Conservation (phyloP, 1,284 basidiomycete genomes). For the Mycena citricolor region DNA sequence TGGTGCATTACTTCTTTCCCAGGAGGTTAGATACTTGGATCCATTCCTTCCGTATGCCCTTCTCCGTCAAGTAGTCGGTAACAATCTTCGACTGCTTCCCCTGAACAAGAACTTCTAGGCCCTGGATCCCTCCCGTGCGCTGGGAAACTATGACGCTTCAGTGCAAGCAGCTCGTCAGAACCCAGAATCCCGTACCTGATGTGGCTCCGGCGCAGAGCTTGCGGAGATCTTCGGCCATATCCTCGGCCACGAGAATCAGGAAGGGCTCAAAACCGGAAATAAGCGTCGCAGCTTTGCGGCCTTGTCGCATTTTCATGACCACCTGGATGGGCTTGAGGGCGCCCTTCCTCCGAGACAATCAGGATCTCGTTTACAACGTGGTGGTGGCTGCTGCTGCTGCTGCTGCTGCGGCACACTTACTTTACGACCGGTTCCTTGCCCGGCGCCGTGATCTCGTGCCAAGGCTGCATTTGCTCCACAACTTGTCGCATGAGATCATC, state of each 20-base stretch:
- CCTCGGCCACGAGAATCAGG: constrained; percentile 58
- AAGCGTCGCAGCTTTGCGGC: constrained; percentile 74
- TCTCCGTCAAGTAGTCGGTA: constrained; percentile 59
- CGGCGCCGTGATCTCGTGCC: constrained; percentile 60
- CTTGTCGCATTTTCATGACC: constrained; percentile 69
- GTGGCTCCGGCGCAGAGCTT: constrained; percentile 78
- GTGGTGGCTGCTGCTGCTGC: constrained; percentile 1
- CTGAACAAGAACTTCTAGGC: constrained; percentile 76
- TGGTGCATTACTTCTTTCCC: too few species aligned
- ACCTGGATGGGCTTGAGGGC: constrained; percentile 68
- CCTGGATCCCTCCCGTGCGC: constrained; percentile 49
- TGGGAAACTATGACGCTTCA: constrained; percentile 48
- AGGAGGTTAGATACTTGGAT: too few species aligned
- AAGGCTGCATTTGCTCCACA: constrained; percentile 66
- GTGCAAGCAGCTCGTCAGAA: neutral
- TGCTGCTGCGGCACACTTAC: constrained; percentile 40
- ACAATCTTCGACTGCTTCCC: constrained; percentile 75
- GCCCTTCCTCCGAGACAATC: constrained; percentile 62
- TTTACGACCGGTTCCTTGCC: constrained; percentile 54
- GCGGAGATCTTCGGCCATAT: constrained; percentile 78
- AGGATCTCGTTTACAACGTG: neutral
- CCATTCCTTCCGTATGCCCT: constrained; percentile 80
- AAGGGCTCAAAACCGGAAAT: constrained; percentile 80
- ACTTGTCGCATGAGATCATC: constrained; percentile 66
- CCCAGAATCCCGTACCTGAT: constrained; percentile 46